phyloP scores from a whole-genome alignment of 495 filamentous ascomycete genomes.

The Penicillium verhagenii region DNA sequence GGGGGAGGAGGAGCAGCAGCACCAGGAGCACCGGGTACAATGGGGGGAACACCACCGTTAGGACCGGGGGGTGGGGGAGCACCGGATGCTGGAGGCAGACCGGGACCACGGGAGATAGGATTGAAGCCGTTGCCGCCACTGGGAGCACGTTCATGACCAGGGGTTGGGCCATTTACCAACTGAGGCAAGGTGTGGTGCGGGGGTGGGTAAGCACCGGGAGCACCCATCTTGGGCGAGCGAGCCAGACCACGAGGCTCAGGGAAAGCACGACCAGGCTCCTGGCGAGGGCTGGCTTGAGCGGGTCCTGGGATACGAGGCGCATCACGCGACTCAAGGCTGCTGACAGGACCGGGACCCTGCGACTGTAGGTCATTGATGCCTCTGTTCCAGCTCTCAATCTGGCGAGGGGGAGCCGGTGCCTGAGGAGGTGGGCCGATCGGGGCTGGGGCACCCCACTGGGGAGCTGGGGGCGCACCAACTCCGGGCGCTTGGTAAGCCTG shows the following conservation, averaged over 20 bases:
- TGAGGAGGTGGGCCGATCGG: conserved; percentile 62
- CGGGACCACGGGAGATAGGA: conserved; percentile 29
- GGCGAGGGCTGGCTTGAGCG: conserved; percentile 65
- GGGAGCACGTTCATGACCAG: conserved; percentile 49
- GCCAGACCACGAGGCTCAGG: conserved; percentile 66
- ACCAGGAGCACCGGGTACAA: conserved; percentile 40
- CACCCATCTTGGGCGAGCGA: conserved; percentile 63
- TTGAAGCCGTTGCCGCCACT: conserved; percentile 54
- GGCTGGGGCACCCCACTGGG: conserved; percentile 78
- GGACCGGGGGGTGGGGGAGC: conserved; percentile 54
- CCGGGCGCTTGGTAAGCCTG: conserved; percentile 78
- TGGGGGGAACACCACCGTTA: conserved; percentile 36
- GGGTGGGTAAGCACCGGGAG: conserved; percentile 61
- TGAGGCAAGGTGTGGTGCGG: conserved; percentile 61
- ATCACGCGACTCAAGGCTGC: conserved; percentile 79
- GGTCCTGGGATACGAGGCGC: conserved; percentile 61
- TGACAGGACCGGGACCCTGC: conserved; percentile 59
- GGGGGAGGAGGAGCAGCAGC: conserved; percentile 44
- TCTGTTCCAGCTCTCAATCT: conserved; percentile 68
- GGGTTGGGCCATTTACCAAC: conserved; percentile 54
- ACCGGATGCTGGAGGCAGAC: conserved; percentile 44
- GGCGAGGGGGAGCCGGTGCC: conserved; percentile 60
- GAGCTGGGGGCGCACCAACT: conserved; percentile 69
- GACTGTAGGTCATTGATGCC: conserved; percentile 74
- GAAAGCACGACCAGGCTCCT: conserved; percentile 70